Conservation (phyloP, 2,329 filamentous ascomycete genomes). For the Cryphonectria nitschkei region DNA sequence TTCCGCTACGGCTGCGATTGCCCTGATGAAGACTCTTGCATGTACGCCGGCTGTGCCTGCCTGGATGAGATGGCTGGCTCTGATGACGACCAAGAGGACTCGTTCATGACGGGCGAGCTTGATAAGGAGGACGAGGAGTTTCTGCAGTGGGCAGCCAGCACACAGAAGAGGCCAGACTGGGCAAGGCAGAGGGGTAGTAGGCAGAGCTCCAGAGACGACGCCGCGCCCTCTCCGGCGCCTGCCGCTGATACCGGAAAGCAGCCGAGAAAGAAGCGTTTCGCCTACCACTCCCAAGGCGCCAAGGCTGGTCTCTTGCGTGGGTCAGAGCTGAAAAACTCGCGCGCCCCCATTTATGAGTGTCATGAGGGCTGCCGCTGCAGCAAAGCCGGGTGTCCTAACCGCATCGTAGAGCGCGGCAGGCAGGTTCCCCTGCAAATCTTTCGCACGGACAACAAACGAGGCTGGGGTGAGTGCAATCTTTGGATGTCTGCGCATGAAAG, state of each 20-base stretch:
- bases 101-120: slow-evolving; percentile 49
- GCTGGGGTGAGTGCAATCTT: slow-evolving; percentile 66
- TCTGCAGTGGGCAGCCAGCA: slow-evolving; percentile 21
- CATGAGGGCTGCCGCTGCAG: slow-evolving; percentile 72
- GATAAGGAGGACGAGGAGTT: slow-evolving; percentile 38
- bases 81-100: slow-evolving; percentile 60
- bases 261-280: slow-evolving; percentile 51
- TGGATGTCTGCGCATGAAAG: not conserved
- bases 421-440: slow-evolving; percentile 76
- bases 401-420: slow-evolving; percentile 76
- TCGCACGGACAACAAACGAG: slow-evolving; percentile 66
- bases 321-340: slow-evolving; percentile 54
- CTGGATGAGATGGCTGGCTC: slow-evolving; percentile 57
- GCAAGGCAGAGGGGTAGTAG: slow-evolving; percentile 17
- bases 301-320: slow-evolving; percentile 57
- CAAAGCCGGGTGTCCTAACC: slow-evolving; percentile 64
- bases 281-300: slow-evolving; percentile 63
- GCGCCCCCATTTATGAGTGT: slow-evolving; percentile 77
- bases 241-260: not conserved
- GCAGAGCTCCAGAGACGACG: slow-evolving; percentile 16
- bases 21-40: slow-evolving; percentile 62
- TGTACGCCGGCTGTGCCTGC: slow-evolving; percentile 70
- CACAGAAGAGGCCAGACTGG: slow-evolving; percentile 27
- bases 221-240: not conserved
- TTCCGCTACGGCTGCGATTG: slow-evolving; percentile 75